Evolutionary conservation across 2,329 filamentous ascomycete species (phyloP).

Genomic region (Cladophialophora yegresii): DNA sequence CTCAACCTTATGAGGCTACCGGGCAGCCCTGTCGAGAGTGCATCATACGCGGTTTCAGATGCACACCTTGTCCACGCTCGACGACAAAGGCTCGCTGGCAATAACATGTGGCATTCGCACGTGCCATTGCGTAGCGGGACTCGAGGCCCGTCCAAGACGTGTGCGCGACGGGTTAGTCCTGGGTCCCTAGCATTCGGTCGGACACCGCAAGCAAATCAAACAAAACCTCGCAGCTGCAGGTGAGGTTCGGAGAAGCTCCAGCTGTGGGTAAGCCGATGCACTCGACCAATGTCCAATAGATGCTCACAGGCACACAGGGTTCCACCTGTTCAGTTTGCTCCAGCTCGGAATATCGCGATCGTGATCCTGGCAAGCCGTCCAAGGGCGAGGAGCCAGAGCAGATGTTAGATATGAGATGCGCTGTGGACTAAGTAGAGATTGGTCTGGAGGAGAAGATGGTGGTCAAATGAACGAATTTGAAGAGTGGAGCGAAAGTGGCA

Average conservation of each 20-base stretch:
- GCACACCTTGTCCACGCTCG: background rate
- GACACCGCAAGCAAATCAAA: conserved; percentile 7
- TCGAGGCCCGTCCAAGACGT: background rate
- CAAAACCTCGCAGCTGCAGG: background rate
- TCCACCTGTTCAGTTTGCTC: background rate
- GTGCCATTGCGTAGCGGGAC: background rate
- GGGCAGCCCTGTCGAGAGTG: conserved; percentile 1
- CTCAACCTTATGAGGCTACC: conserved; percentile 1
- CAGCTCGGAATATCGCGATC: background rate
- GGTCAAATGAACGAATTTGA: conserved; percentile 27
- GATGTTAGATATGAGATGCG: conserved; percentile 6
- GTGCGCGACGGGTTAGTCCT: conserved; percentile 8
- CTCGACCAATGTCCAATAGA: background rate
- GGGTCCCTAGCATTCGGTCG: background rate
- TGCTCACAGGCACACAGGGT: background rate
- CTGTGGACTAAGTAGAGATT: conserved; percentile 15
- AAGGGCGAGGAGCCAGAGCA: background rate
- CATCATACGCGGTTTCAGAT: conserved; percentile 5
- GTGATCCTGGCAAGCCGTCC: background rate
- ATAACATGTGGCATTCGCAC: background rate
- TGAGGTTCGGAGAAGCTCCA: conserved; percentile 12
- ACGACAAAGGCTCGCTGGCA: background rate
- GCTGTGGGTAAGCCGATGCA: background rate
- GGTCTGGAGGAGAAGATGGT: background rate
- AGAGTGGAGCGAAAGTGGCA: conserved; percentile 9